Evolutionary conservation across 2,329 filamentous ascomycete species (phyloP).

Genomic region (Rutstroemia sp.): DNA sequence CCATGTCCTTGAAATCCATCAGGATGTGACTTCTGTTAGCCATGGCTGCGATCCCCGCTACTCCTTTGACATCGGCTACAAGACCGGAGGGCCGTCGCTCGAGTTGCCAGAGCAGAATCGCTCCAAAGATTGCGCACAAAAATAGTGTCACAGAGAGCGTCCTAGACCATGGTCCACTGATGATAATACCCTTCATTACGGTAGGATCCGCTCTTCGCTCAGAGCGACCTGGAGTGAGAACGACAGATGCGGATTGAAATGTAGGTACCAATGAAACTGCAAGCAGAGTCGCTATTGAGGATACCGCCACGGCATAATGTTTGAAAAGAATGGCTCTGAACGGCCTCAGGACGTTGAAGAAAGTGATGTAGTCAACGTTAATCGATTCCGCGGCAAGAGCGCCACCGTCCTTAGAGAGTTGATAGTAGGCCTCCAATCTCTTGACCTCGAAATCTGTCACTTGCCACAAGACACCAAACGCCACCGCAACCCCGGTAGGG

Average conservation of each 20-base stretch:
- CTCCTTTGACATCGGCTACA: constrained; percentile 61
- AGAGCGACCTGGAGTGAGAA: constrained; percentile 45
- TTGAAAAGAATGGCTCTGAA: constrained; percentile 52
- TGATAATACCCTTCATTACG: constrained; percentile 44
- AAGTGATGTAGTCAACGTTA: constrained; percentile 59
- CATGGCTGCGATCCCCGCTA: constrained; percentile 69
- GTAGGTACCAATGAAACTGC: constrained; percentile 64
- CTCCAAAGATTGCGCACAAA: constrained; percentile 50
- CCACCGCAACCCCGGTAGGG: constrained; percentile 53
- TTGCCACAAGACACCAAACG: constrained; percentile 59
- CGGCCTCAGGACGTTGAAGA: constrained; percentile 58
- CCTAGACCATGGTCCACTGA: constrained; percentile 54
- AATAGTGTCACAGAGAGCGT: constrained; percentile 49
- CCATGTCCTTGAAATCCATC: constrained; percentile 66
- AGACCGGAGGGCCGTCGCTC: constrained; percentile 58
- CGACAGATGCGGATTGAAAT: constrained; percentile 54
- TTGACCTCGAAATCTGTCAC: constrained; percentile 59
- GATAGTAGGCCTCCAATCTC: constrained; percentile 59
- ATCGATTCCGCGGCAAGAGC: constrained; percentile 58
- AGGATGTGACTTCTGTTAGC: constrained; percentile 66
- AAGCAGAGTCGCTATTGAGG: constrained; percentile 55
- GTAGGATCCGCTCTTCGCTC: constrained; percentile 36
- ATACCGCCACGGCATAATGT: constrained; percentile 63
- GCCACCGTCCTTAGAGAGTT: constrained; percentile 52
- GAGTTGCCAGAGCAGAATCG: constrained; percentile 52